Percentiles rank a stretch among this genome's conserved stretches.
phyloP scores from a whole-genome alignment of 805 yeast genomes.

The Middelhovenomyces tepae region DNA sequence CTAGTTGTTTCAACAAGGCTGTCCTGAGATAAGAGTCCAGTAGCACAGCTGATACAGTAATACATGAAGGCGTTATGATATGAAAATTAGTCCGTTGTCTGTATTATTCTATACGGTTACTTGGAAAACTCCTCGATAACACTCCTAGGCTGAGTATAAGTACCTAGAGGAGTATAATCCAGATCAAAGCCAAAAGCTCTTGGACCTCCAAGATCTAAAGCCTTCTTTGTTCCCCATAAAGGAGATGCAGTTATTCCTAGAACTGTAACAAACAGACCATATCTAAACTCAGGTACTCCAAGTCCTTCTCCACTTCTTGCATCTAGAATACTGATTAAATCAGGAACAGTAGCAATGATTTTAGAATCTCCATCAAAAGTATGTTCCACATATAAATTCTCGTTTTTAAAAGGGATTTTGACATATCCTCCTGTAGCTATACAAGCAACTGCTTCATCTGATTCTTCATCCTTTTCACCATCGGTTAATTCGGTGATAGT shows the following conservation, averaged over 20 bases:
- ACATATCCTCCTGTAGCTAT: too few relatives aligned
- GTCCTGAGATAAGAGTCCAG: too few relatives aligned
- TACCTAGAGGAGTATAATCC: constrained; percentile 32
- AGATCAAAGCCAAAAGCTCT: constrained; percentile 32
- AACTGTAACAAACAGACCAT: constrained; percentile 38
- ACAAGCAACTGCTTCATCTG: too few relatives aligned
- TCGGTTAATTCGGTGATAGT: constrained; percentile 26
- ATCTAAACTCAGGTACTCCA: constrained; percentile 41
- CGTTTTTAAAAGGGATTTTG: constrained; percentile 40
- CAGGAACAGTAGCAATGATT: constrained; percentile 39
- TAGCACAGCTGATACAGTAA: too few relatives aligned
- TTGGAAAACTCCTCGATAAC: constrained; percentile 37
- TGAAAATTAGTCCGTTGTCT: too few relatives aligned
- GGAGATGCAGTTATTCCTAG: constrained; percentile 32
- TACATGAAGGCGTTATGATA: too few relatives aligned
- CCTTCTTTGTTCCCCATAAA: constrained; percentile 32
- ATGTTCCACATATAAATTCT: constrained; percentile 32
- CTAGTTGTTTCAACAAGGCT: too few relatives aligned
- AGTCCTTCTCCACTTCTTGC: constrained; percentile 38
- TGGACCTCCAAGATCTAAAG: constrained; percentile 36
- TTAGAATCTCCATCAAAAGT: constrained; percentile 18
- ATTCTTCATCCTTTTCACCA: too few relatives aligned
- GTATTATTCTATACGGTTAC: too few relatives aligned
- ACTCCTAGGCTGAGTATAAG: constrained; percentile 29
- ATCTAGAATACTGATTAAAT: constrained; percentile 36